These are phyloP conservation scores for Brassica juncea DNA, from an alignment of 345 rosid species.

Conservation along the genomic window DNA sequence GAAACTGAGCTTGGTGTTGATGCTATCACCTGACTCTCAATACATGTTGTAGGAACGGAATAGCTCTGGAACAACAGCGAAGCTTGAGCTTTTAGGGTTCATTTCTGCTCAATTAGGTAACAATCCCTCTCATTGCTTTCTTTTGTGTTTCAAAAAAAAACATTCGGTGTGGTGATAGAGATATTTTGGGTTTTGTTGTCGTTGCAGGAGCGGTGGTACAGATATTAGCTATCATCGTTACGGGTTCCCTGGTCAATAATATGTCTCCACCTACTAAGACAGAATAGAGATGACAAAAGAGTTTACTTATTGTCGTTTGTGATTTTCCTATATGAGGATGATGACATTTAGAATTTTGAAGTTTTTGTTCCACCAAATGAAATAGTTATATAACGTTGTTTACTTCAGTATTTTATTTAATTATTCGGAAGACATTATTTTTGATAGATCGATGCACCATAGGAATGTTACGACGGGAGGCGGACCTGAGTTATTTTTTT, in stretches of 20 bases:
- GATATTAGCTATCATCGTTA: slow-evolving; percentile 41
- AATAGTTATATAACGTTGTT: not conserved
- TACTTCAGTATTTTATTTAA: not conserved
- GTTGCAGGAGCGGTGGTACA: slow-evolving; percentile 51
- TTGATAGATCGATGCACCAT: not conserved
- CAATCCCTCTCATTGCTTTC: slow-evolving; percentile 7
- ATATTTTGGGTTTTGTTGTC: not conserved
- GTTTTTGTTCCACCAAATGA: slow-evolving; percentile 16
- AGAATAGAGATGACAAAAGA: slow-evolving; percentile 23
- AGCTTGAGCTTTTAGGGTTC: slow-evolving; percentile 42
- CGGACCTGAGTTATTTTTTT: not conserved
- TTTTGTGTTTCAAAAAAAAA: too few species aligned
- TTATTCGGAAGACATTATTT: not conserved
- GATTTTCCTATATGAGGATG: slow-evolving; percentile 12
- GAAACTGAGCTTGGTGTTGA: slow-evolving; percentile 18
- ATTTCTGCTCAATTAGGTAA: slow-evolving; percentile 49
- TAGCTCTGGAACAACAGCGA: slow-evolving; percentile 42
- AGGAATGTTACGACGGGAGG: not conserved
- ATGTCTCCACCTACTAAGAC: slow-evolving; percentile 80
- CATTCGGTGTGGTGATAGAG: not conserved
- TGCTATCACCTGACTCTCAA: slow-evolving; percentile 4
- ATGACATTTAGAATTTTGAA: slow-evolving; percentile 5
- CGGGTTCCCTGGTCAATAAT: slow-evolving; percentile 52
- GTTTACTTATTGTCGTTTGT: not conserved
- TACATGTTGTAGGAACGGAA: slow-evolving; percentile 27